These are phyloP conservation scores for Tuber aestivum DNA, from an alignment of 495 filamentous ascomycete species.

Conservation along the genomic window DNA sequence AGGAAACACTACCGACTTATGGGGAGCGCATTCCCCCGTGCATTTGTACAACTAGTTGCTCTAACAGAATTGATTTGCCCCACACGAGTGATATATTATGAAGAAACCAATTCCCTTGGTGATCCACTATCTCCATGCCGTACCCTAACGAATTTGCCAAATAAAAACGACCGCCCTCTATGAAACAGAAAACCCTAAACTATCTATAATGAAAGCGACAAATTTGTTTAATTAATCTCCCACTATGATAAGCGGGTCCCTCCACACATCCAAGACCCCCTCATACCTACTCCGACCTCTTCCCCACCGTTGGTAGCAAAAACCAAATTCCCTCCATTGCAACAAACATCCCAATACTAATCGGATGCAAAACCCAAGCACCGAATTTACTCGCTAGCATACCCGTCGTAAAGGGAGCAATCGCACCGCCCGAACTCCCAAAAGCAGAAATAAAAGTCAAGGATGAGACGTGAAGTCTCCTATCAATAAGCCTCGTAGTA, in stretches of 20 bases:
- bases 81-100: neutral
- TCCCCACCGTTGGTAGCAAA: slow-evolving; percentile 47
- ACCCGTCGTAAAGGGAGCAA: slow-evolving; percentile 69
- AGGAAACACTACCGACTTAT: neutral
- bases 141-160: no score
- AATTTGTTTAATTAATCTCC: no score
- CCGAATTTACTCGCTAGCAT: slow-evolving; percentile 62
- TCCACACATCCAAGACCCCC: neutral
- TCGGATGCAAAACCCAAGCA: slow-evolving; percentile 69
- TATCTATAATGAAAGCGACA: neutral
- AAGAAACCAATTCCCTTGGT: neutral
- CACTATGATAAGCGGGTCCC: no score
- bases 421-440: slow-evolving; percentile 67
- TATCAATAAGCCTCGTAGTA: slow-evolving; percentile 57
- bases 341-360: slow-evolving; percentile 60
- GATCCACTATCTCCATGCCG: neutral
- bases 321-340: slow-evolving; percentile 66
- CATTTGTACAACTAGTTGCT: neutral
- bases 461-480: slow-evolving; percentile 58
- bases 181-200: neutral
- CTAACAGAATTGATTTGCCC: neutral
- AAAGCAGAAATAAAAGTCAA: slow-evolving; percentile 66
- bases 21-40: neutral
- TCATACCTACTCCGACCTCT: slow-evolving; percentile 19
- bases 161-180: neutral